Evolutionary conservation across 75 land plant species (phyloP).

Genomic region (Picea sitchensis): DNA sequence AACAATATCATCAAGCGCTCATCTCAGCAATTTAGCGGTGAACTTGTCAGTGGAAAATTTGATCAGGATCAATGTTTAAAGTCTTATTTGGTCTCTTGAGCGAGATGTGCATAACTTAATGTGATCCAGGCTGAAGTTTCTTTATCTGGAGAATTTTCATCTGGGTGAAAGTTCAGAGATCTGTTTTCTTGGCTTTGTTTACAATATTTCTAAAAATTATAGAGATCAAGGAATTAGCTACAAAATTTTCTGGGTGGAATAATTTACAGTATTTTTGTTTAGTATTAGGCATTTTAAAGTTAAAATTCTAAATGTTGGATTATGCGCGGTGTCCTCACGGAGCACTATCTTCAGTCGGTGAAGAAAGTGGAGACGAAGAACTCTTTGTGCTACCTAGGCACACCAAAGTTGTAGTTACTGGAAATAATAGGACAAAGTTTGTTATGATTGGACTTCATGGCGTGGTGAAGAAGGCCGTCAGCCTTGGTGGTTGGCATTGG

Average conservation of each 20-base stretch:
- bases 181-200: background rate
- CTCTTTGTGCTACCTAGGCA: slow-evolving; percentile 68
- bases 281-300: background rate
- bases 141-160: too few relatives aligned
- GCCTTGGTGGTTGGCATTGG: slow-evolving; percentile 75
- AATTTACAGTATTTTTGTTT: background rate
- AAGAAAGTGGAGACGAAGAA: slow-evolving; percentile 63
- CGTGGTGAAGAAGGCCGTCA: slow-evolving; percentile 77
- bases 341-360: slow-evolving; percentile 33
- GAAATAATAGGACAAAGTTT: slow-evolving; percentile 74
- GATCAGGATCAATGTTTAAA: too few relatives aligned
- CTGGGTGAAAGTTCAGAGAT: background rate
- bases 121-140: background rate
- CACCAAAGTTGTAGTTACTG: slow-evolving; percentile 72
- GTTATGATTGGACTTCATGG: slow-evolving; percentile 74
- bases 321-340: background rate
- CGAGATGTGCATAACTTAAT: background rate
- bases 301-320: background rate
- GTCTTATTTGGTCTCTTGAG: too few relatives aligned
- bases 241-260: background rate
- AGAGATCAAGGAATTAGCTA: background rate
- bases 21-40: too few relatives aligned
- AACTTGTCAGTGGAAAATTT: too few relatives aligned
- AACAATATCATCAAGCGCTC: too few relatives aligned
- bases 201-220: background rate